Evolutionary conservation across 2,329 filamentous ascomycete genomes (phyloP).

Genomic region (Alternaria sp.): DNA sequence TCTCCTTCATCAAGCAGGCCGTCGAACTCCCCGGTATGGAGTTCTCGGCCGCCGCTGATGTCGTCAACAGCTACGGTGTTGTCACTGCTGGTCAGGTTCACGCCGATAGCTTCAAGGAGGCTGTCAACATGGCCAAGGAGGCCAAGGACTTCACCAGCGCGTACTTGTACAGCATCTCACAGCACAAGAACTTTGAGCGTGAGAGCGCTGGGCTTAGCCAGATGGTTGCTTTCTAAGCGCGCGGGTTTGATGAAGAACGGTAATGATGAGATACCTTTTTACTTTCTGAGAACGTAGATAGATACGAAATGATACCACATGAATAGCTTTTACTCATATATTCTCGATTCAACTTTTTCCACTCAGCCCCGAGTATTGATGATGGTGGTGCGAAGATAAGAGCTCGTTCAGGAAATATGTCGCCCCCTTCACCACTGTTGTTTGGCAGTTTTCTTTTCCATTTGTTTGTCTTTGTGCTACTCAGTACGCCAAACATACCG

Average conservation of each 20-base stretch:
- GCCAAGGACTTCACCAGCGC: constrained; percentile 74
- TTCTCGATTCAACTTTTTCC: neutral
- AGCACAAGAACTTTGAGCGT: constrained; percentile 76
- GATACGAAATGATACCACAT: constrained; percentile 7
- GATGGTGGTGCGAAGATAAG: too few species aligned
- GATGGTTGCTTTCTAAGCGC: constrained; percentile 71
- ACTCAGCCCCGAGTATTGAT: too few species aligned
- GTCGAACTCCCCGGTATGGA: constrained; percentile 57
- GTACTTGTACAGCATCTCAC: constrained; percentile 73
- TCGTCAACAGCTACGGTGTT: constrained; percentile 77
- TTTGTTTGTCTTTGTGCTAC: neutral
- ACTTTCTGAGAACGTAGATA: neutral
- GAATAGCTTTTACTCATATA: neutral
- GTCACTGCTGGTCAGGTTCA: constrained; percentile 68
- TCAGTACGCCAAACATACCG: neutral
- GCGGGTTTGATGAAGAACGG: neutral
- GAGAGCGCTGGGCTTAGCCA: constrained; percentile 74
- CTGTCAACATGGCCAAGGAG: constrained; percentile 70
- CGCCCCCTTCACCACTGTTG: too few species aligned
- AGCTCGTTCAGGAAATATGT: too few species aligned
- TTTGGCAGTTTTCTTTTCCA: neutral
- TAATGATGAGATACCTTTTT: neutral
- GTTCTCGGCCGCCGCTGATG: constrained; percentile 59
- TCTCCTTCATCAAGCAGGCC: constrained; percentile 66
- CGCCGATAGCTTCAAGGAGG: constrained; percentile 68